Conservation (phyloP, 805 yeast species). For the Yarrowia yakushimensis region DNA sequence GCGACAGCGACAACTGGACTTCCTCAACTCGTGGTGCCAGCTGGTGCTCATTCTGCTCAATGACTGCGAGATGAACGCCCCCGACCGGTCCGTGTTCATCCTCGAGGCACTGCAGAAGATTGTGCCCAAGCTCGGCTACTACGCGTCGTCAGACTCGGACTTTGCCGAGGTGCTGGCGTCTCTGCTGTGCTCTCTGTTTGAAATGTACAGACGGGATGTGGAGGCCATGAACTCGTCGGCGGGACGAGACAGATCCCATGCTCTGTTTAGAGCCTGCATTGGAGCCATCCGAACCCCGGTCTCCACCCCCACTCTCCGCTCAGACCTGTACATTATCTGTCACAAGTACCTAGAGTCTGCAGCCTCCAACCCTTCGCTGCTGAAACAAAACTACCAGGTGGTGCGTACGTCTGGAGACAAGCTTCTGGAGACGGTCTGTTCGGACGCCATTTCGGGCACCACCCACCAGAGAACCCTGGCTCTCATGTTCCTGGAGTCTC, state of each 20-base stretch:
- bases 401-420: conserved; percentile 58
- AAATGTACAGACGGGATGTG: conserved; percentile 51
- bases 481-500: conserved; percentile 65
- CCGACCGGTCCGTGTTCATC: conserved; percentile 57
- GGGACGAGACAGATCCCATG: conserved; percentile 53
- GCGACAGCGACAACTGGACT: conserved; percentile 50
- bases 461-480: conserved; percentile 74
- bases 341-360: conserved; percentile 51
- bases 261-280: conserved; percentile 69
- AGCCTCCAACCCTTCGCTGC: conserved; percentile 26
- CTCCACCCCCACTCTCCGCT: conserved; percentile 63
- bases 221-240: conserved; percentile 30
- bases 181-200: conserved; percentile 65
- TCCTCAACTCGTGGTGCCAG: conserved; percentile 80
- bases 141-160: conserved; percentile 58
- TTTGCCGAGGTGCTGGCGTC: conserved; percentile 78
- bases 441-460: conserved; percentile 76
- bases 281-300: conserved; percentile 69
- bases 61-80: conserved; percentile 51
- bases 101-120: conserved; percentile 72
- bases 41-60: conserved; percentile 68
- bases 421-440: conserved; percentile 61
- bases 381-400: conserved; percentile 50
- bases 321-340: conserved; percentile 73
- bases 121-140: conserved; percentile 72